Base-by-base conservation (phyloP, 176 grass and related monocot genomes). In the Cenchrus americanus region DNA sequence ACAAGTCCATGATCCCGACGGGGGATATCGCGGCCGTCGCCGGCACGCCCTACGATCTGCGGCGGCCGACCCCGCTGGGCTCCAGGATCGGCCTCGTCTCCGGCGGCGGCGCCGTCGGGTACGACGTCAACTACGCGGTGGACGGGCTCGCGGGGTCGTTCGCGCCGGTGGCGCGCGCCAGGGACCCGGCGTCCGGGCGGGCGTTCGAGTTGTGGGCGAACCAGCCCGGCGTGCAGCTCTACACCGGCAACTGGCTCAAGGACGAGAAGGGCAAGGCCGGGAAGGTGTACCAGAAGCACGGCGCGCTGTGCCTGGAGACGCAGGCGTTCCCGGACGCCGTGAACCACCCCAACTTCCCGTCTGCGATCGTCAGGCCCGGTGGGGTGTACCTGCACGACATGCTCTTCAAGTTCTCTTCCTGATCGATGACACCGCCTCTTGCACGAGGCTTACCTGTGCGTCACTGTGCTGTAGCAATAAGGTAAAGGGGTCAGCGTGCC, bases 201-300 rank as follows among this genome's bases (percentile, higher is more conserved):
- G 68, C 53, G 27, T 8, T 98, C 18, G 53, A 90, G 77, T 68
- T 98, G 76, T 95, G 89, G 91, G 79, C 93, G 17, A 80, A 95
- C 87, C 96, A 98, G 80, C 91, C 91, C 44, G 96, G 93, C 0
- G 87, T 95, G 74, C 96, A 98, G 85, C 85, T 98, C 82, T 98
- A 98, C 91, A 93, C 96, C 86, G 5, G 66, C 34, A 84, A 89
- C 85, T 78, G 63, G 62, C 24, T 97, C 41, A 81, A 52, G 6
- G 42, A 84, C 49, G 69, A 80, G 41, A 89, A 76, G 57, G 94
- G 94, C 9, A 97, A 93, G 61, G 87, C 32, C 14, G 90, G 93
- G 10, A 23, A 73, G 34, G 71, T 91, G 21, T 95, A 95, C 73
- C 64, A 60, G 22, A 58, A 70, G 58, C 48, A 92, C 68, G 83